Percentiles rank a stretch among this genome's conserved stretches.
Conservation (phyloP, 2,329 filamentous ascomycete species). For the Tolypocladium pustulatum region DNA sequence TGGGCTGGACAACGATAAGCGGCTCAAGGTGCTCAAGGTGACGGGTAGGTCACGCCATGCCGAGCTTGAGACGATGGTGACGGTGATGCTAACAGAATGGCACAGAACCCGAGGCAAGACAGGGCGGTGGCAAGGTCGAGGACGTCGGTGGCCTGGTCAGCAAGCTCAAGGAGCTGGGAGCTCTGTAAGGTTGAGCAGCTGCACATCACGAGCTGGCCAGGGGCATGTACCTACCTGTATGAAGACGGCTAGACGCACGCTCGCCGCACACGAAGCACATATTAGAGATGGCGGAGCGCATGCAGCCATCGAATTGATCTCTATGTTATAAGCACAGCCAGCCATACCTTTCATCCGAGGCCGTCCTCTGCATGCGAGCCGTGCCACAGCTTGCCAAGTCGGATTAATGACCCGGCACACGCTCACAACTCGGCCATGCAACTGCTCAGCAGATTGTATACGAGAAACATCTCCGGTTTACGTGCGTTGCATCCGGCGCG, state of each 20-base stretch:
- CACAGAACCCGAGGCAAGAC: conserved; percentile 71
- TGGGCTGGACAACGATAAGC: conserved; percentile 61
- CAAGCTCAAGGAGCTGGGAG: conserved; percentile 94
- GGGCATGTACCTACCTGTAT: not conserved
- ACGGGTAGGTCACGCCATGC: conserved; percentile 45
- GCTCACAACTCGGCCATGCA: not conserved
- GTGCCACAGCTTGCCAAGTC: not conserved
- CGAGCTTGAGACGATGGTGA: not conserved
- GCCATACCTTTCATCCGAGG: not conserved
- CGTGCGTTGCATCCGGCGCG: not conserved
- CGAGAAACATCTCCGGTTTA: not conserved
- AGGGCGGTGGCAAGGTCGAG: conserved; percentile 94
- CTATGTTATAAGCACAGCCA: not conserved
- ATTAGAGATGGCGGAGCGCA: not conserved
- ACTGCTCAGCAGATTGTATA: not conserved
- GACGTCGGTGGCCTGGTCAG: conserved; percentile 89
- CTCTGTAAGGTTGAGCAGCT: conserved; percentile 44
- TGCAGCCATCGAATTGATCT: not conserved
- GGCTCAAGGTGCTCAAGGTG: conserved; percentile 86
- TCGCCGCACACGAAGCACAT: not conserved
- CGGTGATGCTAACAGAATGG: not conserved
- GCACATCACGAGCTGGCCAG: not conserved
- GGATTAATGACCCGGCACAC: no score
- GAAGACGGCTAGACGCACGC: not conserved
- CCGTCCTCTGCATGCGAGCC: not conserved